Conservation (phyloP, 176 grass and related monocot genomes). For the Avena atlantica region DNA sequence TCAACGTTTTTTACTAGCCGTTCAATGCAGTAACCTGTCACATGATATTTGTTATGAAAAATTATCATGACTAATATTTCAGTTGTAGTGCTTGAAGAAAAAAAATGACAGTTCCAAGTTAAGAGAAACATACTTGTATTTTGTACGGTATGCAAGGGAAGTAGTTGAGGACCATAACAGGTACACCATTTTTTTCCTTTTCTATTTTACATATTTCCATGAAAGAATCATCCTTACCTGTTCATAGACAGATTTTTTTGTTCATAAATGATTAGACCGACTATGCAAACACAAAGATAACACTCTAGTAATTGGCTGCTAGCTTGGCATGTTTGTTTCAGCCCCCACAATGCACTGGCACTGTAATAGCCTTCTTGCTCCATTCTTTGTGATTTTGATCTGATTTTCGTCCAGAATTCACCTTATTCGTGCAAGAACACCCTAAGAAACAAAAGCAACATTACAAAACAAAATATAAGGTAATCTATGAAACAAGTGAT, state of each 20-base stretch:
- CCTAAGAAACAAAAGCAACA: constrained; percentile 54
- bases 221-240: constrained; percentile 75
- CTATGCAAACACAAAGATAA: no score
- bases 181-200: no score
- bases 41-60: no score
- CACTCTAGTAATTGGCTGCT: constrained; percentile 10
- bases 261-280: constrained; percentile 24
- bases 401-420: constrained; percentile 66
- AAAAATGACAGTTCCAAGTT: neutral
- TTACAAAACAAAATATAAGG: constrained; percentile 23
- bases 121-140: no score
- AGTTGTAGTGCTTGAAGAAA: constrained; percentile 22
- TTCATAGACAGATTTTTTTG: constrained; percentile 7
- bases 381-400: no score
- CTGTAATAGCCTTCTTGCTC: constrained; percentile 55
- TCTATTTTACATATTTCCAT: no score
- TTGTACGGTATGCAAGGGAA: no score
- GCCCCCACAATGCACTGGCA: constrained; percentile 53
- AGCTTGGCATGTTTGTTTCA: constrained; percentile 78
- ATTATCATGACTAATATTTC: neutral
- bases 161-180: no score
- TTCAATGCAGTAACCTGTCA: constrained; percentile 49
- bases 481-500: constrained; percentile 6
- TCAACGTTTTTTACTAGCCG: constrained; percentile 29
- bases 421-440: constrained; percentile 71